phyloP scores from a whole-genome alignment of 2,329 filamentous ascomycete species.

The Colletotrichum liriopes region DNA sequence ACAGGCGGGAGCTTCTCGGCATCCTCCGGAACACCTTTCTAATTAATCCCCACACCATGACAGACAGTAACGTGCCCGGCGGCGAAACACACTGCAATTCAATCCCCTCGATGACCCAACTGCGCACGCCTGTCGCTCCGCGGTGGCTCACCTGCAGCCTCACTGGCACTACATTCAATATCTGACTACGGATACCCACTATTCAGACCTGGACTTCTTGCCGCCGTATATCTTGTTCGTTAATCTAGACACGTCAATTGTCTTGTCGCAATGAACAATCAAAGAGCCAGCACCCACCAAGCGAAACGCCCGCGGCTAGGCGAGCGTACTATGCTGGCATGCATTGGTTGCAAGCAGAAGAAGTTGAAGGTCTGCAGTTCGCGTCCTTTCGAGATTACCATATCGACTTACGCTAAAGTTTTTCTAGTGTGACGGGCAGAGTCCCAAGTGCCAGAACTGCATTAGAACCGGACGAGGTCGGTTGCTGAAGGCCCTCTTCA shows the following conservation, averaged over 20 bases:
- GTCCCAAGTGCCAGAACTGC: conserved; percentile 50
- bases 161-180: not conserved
- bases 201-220: not conserved
- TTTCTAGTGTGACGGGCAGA: conserved; percentile 46
- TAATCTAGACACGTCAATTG: not conserved
- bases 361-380: conserved; percentile 45
- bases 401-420: not conserved
- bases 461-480: conserved; percentile 13
- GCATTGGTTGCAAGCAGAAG: conserved; percentile 48
- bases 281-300: conserved; percentile 11
- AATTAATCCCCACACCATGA: not conserved
- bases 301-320: conserved; percentile 41
- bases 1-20: not conserved
- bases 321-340: conserved; percentile 48
- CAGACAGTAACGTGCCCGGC: conserved; percentile 3
- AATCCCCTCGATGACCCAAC: no score
- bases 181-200: not conserved
- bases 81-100: no score
- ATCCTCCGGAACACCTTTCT: not conserved
- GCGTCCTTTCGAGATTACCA: not conserved
- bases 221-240: not conserved
- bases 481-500: not conserved
- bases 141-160: not conserved
- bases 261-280: conserved; percentile 9
- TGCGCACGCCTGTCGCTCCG: not conserved